Percentiles rank a stretch among this genome's conserved stretches.
Conservation (phyloP, 345 rosid genomes). For the Linum tenue region DNA sequence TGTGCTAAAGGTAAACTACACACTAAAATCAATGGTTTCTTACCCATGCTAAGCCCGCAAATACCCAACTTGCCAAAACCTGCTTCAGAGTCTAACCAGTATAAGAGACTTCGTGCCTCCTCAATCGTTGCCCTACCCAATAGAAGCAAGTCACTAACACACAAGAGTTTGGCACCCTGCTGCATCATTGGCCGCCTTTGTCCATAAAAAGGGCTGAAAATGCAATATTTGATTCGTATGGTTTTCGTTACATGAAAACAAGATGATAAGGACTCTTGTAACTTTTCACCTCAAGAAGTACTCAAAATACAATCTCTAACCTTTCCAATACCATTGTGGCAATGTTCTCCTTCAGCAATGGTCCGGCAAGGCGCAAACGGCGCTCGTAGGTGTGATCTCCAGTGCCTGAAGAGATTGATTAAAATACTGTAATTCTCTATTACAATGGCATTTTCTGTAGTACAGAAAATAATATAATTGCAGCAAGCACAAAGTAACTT, state of each 20-base stretch:
- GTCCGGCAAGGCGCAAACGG: conserved; percentile 88
- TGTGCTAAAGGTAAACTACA: not conserved
- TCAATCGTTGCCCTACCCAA: conserved; percentile 91
- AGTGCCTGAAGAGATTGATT: conserved; percentile 51
- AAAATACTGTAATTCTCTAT: not conserved
- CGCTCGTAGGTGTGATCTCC: conserved; percentile 90
- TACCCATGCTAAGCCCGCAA: conserved; percentile 99
- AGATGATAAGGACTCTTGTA: not conserved
- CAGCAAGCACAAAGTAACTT: not conserved
- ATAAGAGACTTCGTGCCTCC: conserved; percentile 80
- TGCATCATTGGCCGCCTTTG: conserved; percentile 84
- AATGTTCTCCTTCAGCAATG: conserved; percentile 75
- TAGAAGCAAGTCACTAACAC: conserved; percentile 94
- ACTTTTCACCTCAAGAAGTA: conserved; percentile 11
- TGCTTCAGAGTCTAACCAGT: conserved; percentile 78
- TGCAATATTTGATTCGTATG: conserved; percentile 19
- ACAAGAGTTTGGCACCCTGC: conserved; percentile 73
- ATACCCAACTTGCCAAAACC: conserved; percentile 95
- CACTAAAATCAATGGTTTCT: conserved; percentile 5
- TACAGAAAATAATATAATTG: not conserved
- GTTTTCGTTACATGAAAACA: not conserved
- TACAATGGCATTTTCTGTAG: no score
- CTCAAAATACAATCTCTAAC: conserved; percentile 30
- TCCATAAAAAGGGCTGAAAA: conserved; percentile 90
- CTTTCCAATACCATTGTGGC: conserved; percentile 98